Evolutionary conservation across 1,139 yeast species (phyloP).

Genomic region (Citeromyces hawaiiensis): DNA sequence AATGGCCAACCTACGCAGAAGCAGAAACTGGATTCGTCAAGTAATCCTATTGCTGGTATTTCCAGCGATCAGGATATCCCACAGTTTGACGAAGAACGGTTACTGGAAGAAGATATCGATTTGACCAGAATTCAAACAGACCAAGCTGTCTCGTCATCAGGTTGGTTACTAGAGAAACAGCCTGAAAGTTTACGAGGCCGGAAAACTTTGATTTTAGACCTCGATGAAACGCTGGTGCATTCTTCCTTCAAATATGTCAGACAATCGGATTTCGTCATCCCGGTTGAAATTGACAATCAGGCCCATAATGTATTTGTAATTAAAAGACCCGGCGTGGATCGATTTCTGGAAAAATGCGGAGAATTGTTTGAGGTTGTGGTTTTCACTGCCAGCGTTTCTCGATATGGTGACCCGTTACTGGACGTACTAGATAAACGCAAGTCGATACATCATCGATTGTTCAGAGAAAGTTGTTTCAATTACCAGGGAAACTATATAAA

Average conservation of each 20-base stretch:
- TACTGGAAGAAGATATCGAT: conserved; percentile 24
- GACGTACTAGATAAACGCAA: conserved; percentile 70
- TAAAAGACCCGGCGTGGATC: conserved; percentile 97
- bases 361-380: conserved; percentile 88
- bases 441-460: conserved; percentile 79
- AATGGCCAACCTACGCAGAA: not conserved
- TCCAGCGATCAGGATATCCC: conserved; percentile 2
- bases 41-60: conserved; percentile 2
- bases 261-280: conserved; percentile 91
- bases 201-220: conserved; percentile 81
- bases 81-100: conserved; percentile 3
- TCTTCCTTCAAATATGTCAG: conserved; percentile 86
- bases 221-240: conserved; percentile 94
- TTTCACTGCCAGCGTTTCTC: conserved; percentile 88
- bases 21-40: not conserved
- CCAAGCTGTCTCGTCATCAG: conserved; percentile 47
- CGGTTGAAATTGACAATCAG: conserved; percentile 82
- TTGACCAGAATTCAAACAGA: conserved; percentile 55
- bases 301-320: conserved; percentile 91
- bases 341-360: conserved; percentile 74
- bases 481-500: conserved; percentile 91
- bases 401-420: conserved; percentile 90
- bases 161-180: conserved; percentile 53
- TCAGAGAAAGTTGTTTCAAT: conserved; percentile 73
- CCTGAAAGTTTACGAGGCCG: conserved; percentile 31